Percentiles rank a stretch among this genome's conserved stretches.
These are phyloP conservation scores for Tetrastigma voinierianum DNA, from an alignment of 164 flowering plant species.

Conservation along the genomic window DNA sequence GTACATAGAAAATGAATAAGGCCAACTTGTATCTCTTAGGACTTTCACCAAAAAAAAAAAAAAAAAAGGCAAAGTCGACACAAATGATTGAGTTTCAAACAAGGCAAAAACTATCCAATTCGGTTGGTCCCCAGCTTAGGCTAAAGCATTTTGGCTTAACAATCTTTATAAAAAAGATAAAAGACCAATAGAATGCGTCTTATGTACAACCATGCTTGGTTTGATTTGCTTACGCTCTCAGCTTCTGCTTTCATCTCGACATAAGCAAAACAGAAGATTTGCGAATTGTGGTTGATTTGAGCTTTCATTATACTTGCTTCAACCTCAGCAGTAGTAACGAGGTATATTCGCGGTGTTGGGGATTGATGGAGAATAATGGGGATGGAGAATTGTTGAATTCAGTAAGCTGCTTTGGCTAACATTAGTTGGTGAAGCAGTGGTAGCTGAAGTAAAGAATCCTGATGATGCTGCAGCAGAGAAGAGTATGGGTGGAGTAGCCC, in stretches of 20 bases:
- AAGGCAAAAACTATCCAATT: neutral
- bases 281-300: neutral
- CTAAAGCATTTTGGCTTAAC: neutral
- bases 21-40: neutral
- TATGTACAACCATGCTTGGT: neutral
- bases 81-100: no score
- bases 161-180: neutral
- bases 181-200: neutral
- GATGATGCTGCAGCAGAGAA: slow-evolving; percentile 70
- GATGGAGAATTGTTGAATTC: slow-evolving; percentile 6
- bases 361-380: slow-evolving; percentile 7
- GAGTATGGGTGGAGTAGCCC: slow-evolving; percentile 24
- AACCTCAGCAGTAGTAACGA: slow-evolving; percentile 21
- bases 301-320: neutral
- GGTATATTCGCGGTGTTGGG: slow-evolving; percentile 12
- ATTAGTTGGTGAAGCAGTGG: slow-evolving; percentile 18
- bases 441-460: slow-evolving; percentile 47
- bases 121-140: no score
- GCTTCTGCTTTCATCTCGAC: neutral
- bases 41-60: neutral
- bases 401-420: slow-evolving; percentile 13
- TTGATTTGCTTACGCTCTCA: neutral
- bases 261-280: neutral
- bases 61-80: no score
- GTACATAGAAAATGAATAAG: no score